Evolutionary conservation across 169 alveolate species (phyloP).

Genomic region (Neospora caninum): DNA sequence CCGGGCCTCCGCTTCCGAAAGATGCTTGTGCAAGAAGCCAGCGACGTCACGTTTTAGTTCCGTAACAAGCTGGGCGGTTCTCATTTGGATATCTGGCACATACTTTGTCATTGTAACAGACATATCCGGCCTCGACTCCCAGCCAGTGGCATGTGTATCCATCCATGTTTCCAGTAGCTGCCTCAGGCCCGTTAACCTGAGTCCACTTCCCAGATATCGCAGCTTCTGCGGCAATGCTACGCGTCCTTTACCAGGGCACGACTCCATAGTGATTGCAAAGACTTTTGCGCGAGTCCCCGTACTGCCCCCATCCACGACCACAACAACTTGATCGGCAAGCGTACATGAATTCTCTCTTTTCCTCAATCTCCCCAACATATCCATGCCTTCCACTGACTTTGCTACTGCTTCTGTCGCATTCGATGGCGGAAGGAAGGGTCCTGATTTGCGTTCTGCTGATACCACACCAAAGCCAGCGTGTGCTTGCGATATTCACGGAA

Average conservation of each 20-base stretch:
- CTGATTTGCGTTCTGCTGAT: neutral
- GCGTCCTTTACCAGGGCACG: slow-evolving; percentile 36
- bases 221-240: neutral
- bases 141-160: slow-evolving; percentile 22
- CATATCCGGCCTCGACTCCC: slow-evolving; percentile 23
- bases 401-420: neutral
- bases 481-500: neutral
- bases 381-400: neutral
- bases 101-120: neutral
- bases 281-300: slow-evolving; percentile 45
- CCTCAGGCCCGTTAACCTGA: neutral
- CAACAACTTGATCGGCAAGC: neutral
- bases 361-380: neutral
- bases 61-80: neutral
- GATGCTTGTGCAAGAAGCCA: neutral
- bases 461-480: too few relatives aligned
- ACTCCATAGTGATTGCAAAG: neutral
- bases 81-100: slow-evolving; percentile 14
- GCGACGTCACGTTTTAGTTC: neutral
- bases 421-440: neutral
- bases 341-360: neutral
- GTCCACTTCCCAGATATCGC: slow-evolving; percentile 12
- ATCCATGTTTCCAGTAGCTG: slow-evolving; percentile 43
- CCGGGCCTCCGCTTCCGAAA: neutral
- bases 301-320: slow-evolving; percentile 56